phyloP scores from a whole-genome alignment of 805 yeast genomes.

The Blastobotrys americana region DNA sequence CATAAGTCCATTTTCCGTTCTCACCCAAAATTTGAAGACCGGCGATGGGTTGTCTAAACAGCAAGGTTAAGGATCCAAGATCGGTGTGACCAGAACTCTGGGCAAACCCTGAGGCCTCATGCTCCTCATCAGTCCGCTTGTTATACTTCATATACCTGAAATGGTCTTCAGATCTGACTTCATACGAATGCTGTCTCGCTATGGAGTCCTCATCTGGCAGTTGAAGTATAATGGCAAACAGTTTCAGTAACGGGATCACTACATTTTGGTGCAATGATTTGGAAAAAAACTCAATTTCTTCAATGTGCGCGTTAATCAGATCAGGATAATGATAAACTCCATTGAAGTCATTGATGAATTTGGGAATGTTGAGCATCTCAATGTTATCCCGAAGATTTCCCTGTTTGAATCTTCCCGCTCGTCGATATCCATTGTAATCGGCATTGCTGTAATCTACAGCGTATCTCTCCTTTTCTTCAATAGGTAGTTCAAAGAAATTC shows the following conservation, averaged over 20 bases:
- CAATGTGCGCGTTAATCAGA: not conserved
- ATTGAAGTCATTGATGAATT: slow-evolving; percentile 2
- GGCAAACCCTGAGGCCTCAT: not conserved
- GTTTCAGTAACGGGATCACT: not conserved
- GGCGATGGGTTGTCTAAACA: slow-evolving; percentile 2
- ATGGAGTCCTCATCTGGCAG: slow-evolving; percentile 1
- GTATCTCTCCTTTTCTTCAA: slow-evolving; percentile 6
- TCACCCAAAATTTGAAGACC: slow-evolving; percentile 2
- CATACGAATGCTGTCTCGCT: not conserved
- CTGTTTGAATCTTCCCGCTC: slow-evolving; percentile 1
- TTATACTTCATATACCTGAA: slow-evolving; percentile 4
- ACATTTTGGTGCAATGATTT: not conserved
- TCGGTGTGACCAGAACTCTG: slow-evolving; percentile 4
- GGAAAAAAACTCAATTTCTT: not conserved
- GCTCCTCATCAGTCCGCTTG: not conserved
- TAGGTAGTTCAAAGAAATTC: slow-evolving; percentile 6
- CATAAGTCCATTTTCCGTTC: slow-evolving; percentile 2
- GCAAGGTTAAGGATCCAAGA: slow-evolving; percentile 1
- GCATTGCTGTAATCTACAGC: slow-evolving; percentile 1
- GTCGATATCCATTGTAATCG: not conserved
- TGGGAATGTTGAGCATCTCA: not conserved
- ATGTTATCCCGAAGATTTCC: not conserved
- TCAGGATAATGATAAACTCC: slow-evolving; percentile 5
- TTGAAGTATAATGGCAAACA: slow-evolving; percentile 2
- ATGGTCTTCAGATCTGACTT: not conserved